Percentiles rank a stretch among this genome's conserved stretches.
Conservation (phyloP, 176 grass and related monocot species). For the Aegilops tauschii region DNA sequence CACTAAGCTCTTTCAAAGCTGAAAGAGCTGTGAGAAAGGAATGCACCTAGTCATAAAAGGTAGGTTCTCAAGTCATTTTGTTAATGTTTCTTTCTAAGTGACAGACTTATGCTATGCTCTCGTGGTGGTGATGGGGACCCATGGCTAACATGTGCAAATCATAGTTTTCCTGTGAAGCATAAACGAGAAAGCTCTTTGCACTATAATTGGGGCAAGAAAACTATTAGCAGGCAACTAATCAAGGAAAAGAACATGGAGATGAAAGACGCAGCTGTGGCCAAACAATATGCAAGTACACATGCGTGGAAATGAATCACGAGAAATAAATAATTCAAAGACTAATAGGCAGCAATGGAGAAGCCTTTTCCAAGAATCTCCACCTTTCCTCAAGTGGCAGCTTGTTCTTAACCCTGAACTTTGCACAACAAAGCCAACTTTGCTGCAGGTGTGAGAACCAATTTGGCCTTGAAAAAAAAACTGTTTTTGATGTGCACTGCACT, state of each 20-base stretch:
- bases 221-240: conserved; percentile 38
- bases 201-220: conserved; percentile 51
- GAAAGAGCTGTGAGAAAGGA: conserved; percentile 67
- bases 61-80: conserved; percentile 66
- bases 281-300: conserved; percentile 39
- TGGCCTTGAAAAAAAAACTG: conserved; percentile 28
- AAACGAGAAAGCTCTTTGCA: conserved; percentile 50
- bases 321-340: conserved; percentile 26
- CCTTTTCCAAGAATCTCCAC: conserved; percentile 43
- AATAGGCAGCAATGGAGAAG: conserved; percentile 24
- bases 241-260: conserved; percentile 38
- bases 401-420: conserved; percentile 12
- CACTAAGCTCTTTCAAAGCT: conserved; percentile 59
- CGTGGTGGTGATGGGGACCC: conserved; percentile 57
- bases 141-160: conserved; percentile 55
- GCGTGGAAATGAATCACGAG: conserved; percentile 46
- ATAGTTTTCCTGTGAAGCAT: conserved; percentile 48
- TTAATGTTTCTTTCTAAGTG: conserved; percentile 69
- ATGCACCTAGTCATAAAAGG: conserved; percentile 53
- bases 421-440: conserved; percentile 1
- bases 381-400: conserved; percentile 57
- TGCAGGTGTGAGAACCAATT: conserved; percentile 24
- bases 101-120: conserved; percentile 80
- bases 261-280: conserved; percentile 32
- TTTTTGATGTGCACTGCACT: conserved; percentile 12